A percentile compares a stretch with the other conserved stretches of the same genome.
These are phyloP conservation scores for Delphinella strobiligena DNA, from an alignment of 2,329 filamentous ascomycete genomes.

Conservation along the genomic window DNA sequence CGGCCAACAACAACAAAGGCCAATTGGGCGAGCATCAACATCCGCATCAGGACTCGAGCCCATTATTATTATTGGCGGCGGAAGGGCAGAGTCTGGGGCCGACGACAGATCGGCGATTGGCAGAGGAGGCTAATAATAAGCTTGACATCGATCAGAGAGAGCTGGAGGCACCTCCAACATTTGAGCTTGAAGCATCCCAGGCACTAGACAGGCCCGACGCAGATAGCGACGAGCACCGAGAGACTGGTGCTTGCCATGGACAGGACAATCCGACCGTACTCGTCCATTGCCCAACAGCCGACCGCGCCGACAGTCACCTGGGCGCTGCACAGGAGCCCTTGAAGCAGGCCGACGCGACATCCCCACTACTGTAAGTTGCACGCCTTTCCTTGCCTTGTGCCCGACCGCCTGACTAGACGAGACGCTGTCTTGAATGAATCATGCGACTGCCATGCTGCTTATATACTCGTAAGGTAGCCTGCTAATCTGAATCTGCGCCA, in stretches of 20 bases:
- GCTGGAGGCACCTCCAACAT: slow-evolving; percentile 74
- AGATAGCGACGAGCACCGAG: slow-evolving; percentile 74
- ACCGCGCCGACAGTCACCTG: background rate
- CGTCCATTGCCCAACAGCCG: background rate
- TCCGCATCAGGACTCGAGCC: background rate
- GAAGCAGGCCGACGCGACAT: too few relatives aligned
- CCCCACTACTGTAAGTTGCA: too few relatives aligned
- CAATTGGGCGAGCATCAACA: background rate
- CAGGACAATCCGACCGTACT: background rate
- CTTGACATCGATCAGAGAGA: slow-evolving; percentile 42
- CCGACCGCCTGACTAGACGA: too few relatives aligned
- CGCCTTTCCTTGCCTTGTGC: too few relatives aligned
- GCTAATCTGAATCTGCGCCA: too few relatives aligned
- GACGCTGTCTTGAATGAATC: too few relatives aligned
- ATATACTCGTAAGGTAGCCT: too few relatives aligned
- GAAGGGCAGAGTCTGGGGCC: background rate
- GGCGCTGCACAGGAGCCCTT: background rate
- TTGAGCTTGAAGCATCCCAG: too few relatives aligned
- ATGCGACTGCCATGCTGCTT: too few relatives aligned
- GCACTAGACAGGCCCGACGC: too few relatives aligned
- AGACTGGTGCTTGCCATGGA: slow-evolving; percentile 18
- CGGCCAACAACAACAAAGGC: too few relatives aligned
- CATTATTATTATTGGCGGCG: background rate
- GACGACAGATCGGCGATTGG: background rate
- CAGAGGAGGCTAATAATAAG: background rate